These are phyloP conservation scores for Xylaria telfairii DNA, from an alignment of 495 filamentous ascomycete genomes.

Conservation along the genomic window DNA sequence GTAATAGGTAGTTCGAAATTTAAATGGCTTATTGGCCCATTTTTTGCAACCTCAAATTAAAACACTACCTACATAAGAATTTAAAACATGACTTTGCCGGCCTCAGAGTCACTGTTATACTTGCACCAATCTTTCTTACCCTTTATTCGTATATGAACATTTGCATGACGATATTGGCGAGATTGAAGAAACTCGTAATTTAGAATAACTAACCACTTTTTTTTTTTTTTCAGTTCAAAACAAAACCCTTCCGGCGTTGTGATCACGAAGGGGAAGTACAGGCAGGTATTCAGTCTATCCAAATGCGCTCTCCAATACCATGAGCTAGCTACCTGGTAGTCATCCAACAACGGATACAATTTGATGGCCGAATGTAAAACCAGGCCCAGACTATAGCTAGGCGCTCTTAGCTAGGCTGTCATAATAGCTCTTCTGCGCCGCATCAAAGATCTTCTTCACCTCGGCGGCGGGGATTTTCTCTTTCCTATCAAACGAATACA, in stretches of 20 bases:
- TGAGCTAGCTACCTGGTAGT: background rate
- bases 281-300: background rate
- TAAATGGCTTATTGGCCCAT: too few species aligned
- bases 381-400: background rate
- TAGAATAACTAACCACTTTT: background rate
- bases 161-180: background rate
- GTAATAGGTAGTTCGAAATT: too few species aligned
- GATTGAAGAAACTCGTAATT: background rate
- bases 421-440: constrained; percentile 36
- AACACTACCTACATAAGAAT: too few species aligned
- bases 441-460: constrained; percentile 42
- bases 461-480: constrained; percentile 47
- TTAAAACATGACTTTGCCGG: too few species aligned
- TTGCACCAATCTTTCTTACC: background rate
- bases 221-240: background rate
- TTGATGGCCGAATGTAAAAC: background rate
- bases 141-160: background rate
- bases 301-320: background rate
- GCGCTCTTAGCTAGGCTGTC: constrained; percentile 28
- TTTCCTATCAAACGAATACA: constrained; percentile 66
- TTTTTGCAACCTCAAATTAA: too few species aligned
- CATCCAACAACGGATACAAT: background rate
- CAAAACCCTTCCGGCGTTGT: background rate
- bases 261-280: background rate
- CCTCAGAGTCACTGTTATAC: background rate